Evolutionary conservation across 768 basidiomycete species (phyloP), one percentile per base, ranked within the genome.

Genomic region (Lactifluus rugatus): DNA sequence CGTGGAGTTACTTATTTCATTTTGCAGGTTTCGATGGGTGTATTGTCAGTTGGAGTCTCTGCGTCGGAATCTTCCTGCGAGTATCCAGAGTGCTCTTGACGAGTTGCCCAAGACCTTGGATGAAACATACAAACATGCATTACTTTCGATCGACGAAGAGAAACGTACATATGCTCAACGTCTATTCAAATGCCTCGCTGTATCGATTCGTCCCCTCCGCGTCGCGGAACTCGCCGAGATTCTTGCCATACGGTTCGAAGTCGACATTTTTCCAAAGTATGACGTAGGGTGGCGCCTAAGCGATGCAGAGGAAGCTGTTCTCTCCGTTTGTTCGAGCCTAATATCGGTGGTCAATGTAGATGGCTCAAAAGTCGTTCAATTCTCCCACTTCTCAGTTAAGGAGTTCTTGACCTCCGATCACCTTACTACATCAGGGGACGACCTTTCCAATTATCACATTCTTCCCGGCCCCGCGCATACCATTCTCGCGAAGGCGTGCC

Each of bases 361-460:
- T 23, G 42, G 48, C 5, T 31, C 17, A 2, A 39, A 36, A 36
- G 8, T 56, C 4, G 58, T 61, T 3, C 56, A 56, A 7, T 60
- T 60, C 17, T 45, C 49, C 0, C 60, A 58, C 11, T 61, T 52
- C 21, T 58, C 60, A 0, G 60, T 59, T 19, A 51, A 61, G 5
- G 60, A 61, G 17, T 61, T 17, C 56, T 58, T 61, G 37, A 52
- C 41, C 3, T 61, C 60, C 10, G 13, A 44, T 1, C 60, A 51
- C 25, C 56, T 61, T 16, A 23, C 17, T 2, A 16, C 6, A 0
- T 36, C 23, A 7, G 46, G 31, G 34, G n/a, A 48, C 2, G 16
- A 8, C 10, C 46, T 59, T 28, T 61, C 60, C 7, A n/a, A 16
- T 17, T 61, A 58, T 19, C 51, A 48, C 39, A 36, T 61, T n/a